Conservation (phyloP, 495 filamentous ascomycete species). For the Clavariopsis aquatica region DNA sequence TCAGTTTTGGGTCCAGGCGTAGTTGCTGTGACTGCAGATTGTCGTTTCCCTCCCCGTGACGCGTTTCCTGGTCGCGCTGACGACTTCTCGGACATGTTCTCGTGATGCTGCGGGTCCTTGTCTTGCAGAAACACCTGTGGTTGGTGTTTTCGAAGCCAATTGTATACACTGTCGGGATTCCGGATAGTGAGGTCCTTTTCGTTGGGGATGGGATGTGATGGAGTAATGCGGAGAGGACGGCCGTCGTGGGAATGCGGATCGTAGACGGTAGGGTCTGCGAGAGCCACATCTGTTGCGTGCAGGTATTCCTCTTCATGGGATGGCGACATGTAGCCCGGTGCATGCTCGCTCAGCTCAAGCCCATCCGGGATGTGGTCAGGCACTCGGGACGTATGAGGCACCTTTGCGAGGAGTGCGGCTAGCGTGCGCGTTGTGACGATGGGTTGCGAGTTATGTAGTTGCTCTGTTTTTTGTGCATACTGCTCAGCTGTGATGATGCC, state of each 20-base stretch:
- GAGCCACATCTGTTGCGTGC: constrained; percentile 64
- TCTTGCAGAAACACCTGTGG: constrained; percentile 83
- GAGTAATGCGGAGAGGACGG: constrained; percentile 25
- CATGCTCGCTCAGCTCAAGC: constrained; percentile 26
- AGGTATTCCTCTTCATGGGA: constrained; percentile 82
- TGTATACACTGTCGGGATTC: constrained; percentile 84
- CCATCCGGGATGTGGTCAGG: constrained; percentile 27
- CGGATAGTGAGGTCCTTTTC: constrained; percentile 52
- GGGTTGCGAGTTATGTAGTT: constrained; percentile 33
- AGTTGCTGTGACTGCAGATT: constrained; percentile 21
- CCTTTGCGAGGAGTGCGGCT: constrained; percentile 15
- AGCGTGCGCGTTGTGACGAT: constrained; percentile 33
- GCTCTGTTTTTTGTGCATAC: constrained; percentile 30
- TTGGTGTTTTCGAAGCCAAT: constrained; percentile 83
- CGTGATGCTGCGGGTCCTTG: constrained; percentile 54
- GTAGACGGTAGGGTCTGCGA: constrained; percentile 49
- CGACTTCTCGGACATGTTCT: constrained; percentile 39
- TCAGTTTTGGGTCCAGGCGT: constrained; percentile 48
- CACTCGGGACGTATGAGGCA: constrained; percentile 27
- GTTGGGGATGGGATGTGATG: constrained; percentile 20
- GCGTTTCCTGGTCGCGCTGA: constrained; percentile 26
- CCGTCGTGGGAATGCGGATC: constrained; percentile 26
- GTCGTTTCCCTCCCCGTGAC: constrained; percentile 29
- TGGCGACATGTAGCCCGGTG: constrained; percentile 62
- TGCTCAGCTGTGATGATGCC: constrained; percentile 47